Evolutionary conservation across 1,284 basidiomycete genomes (phyloP).

Genomic region (Melampsora americana): DNA sequence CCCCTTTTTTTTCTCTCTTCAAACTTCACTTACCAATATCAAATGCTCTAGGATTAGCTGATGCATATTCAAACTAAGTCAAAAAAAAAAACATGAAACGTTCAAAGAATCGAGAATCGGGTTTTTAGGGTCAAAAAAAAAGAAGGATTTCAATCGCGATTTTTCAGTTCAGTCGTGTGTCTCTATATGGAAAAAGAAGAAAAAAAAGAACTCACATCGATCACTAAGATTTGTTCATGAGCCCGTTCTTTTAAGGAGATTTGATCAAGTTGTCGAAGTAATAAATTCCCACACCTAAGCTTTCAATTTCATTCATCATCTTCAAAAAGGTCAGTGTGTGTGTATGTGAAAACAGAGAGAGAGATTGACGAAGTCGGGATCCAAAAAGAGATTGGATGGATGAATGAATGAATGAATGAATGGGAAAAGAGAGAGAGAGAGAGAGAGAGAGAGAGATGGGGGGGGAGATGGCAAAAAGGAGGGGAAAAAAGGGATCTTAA

Average conservation of each 20-base stretch:
- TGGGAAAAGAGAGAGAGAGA: conserved; percentile 17
- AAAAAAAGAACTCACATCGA: conserved; percentile 22
- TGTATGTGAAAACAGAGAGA: not conserved
- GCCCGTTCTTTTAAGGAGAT: conserved; percentile 6
- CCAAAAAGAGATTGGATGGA: too few species aligned
- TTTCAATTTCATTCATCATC: too few species aligned
- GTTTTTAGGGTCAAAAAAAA: not conserved
- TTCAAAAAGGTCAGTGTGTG: not conserved
- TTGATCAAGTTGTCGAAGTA: conserved; percentile 53
- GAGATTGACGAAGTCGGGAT: too few species aligned
- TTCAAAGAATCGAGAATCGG: too few species aligned
- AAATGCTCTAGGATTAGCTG: conserved; percentile 79
- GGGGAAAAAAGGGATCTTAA: not conserved
- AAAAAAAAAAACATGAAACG: not conserved
- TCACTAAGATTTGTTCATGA: conserved; percentile 40
- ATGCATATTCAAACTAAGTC: conserved; percentile 83
- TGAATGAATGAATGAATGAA: too few species aligned
- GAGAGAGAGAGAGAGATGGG: too few species aligned
- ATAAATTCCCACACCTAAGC: conserved; percentile 77
- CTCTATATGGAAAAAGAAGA: not conserved
- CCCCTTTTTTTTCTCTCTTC: too few species aligned
- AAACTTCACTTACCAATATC: conserved; percentile 64
- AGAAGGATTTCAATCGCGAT: not conserved
- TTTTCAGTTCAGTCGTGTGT: not conserved
- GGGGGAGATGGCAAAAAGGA: too few species aligned